These are phyloP conservation scores for Fusarium sulawesiense DNA, from an alignment of 2,329 filamentous ascomycete species.

Conservation along the genomic window DNA sequence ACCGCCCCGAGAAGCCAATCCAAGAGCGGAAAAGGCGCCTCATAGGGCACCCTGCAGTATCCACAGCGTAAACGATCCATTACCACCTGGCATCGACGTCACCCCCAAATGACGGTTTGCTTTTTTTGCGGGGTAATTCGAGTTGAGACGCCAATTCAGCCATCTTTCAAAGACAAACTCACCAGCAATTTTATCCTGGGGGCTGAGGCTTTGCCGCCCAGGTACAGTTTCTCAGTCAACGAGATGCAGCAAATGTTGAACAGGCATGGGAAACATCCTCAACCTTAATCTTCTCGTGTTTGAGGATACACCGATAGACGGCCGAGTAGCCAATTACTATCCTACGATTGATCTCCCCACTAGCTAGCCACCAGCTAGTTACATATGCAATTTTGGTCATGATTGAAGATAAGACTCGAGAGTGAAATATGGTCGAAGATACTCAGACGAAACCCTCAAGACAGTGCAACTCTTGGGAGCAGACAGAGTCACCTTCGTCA, in stretches of 20 bases:
- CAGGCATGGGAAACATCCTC: background rate
- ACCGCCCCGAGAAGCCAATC: slow-evolving; percentile 33
- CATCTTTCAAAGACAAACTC: slow-evolving; percentile 18
- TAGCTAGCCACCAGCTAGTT: background rate
- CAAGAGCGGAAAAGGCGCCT: slow-evolving; percentile 14
- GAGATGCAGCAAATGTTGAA: slow-evolving; percentile 2
- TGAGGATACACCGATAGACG: background rate
- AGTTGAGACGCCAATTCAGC: background rate
- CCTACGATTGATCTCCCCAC: slow-evolving; percentile 19
- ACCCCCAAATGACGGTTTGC: slow-evolving; percentile 29
- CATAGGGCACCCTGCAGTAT: slow-evolving; percentile 20
- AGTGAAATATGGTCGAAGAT: background rate
- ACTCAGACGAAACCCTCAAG: background rate
- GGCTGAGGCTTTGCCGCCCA: slow-evolving; percentile 17
- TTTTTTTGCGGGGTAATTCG: slow-evolving; percentile 42
- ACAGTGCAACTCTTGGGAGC: slow-evolving; percentile 8
- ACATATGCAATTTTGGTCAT: slow-evolving; percentile 3
- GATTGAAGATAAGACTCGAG: background rate
- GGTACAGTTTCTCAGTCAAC: slow-evolving; percentile 22
- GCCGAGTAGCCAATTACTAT: slow-evolving; percentile 1
- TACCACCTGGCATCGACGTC: slow-evolving; percentile 38
- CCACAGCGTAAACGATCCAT: slow-evolving; percentile 14
- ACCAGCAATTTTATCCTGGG: slow-evolving; percentile 18
- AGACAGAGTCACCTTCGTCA: slow-evolving; percentile 23
- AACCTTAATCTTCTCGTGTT: background rate